Percentiles rank a stretch among this genome's conserved stretches.
These are phyloP conservation scores for Magnolia kwangsiensis DNA, from an alignment of 164 flowering plant genomes.

Conservation along the genomic window DNA sequence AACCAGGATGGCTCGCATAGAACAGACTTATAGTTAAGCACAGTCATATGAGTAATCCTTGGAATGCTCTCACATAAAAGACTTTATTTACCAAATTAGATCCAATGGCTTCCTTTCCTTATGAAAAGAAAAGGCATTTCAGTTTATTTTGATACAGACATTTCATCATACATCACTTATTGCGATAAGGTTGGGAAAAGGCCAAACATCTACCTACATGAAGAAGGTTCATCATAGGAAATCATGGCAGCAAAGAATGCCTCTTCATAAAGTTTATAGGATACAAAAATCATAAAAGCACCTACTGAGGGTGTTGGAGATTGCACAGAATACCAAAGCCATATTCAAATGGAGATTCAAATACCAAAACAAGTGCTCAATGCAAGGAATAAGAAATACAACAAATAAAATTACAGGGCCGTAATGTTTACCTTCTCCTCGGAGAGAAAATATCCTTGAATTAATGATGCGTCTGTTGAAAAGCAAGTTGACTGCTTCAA, in stretches of 20 bases:
- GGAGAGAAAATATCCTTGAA: conserved; percentile 61
- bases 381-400: background rate
- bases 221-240: background rate
- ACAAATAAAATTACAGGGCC: background rate
- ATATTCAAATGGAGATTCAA: background rate
- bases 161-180: background rate
- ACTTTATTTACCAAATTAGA: background rate
- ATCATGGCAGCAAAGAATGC: background rate
- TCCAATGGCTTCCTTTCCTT: background rate
- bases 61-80: background rate
- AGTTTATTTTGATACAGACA: background rate
- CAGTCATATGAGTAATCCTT: background rate
- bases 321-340: no score
- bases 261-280: background rate
- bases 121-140: background rate
- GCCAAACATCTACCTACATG: background rate
- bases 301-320: no score
- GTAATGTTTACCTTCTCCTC: conserved; percentile 67
- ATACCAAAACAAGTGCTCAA: background rate
- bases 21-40: background rate
- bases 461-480: conserved; percentile 79
- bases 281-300: background rate
- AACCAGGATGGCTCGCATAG: background rate
- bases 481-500: conserved; percentile 81
- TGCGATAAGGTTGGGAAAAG: background rate